A percentile compares a stretch with the other conserved stretches of the same genome.
Evolutionary conservation across 306 rosid genomes (phyloP).

Genomic region (Pachyrhizus erosus): DNA sequence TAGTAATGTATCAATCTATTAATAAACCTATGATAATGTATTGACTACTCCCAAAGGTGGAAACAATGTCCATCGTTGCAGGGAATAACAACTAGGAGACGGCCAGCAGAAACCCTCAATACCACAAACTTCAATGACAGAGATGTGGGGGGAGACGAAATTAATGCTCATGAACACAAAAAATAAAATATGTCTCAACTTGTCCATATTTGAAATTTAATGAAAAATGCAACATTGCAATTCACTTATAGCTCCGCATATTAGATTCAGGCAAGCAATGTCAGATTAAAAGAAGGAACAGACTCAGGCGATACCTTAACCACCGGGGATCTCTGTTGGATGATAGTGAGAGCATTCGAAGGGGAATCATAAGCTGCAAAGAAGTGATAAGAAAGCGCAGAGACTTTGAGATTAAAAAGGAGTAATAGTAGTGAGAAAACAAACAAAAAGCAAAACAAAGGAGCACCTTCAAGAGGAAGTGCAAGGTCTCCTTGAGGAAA

Average conservation of each 20-base stretch:
- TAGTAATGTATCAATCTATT: not conserved
- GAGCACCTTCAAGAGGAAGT: conserved; percentile 88
- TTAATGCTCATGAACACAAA: not conserved
- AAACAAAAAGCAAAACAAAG: conserved; percentile 11
- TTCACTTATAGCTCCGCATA: not conserved
- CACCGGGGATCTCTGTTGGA: conserved; percentile 95
- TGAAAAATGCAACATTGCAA: not conserved
- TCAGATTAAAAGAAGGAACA: not conserved
- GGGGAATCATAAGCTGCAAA: conserved; percentile 81
- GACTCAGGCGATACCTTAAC: conserved; percentile 50
- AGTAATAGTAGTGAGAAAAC: not conserved
- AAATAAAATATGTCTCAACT: not conserved
- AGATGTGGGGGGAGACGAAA: no score
- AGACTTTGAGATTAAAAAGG: not conserved
- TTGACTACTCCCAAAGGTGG: conserved; percentile 7
- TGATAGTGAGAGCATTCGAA: conserved; percentile 60
- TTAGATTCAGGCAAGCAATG: conserved; percentile 10
- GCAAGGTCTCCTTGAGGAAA: conserved; percentile 81
- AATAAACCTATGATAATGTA: conserved; percentile 12
- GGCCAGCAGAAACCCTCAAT: not conserved
- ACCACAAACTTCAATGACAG: conserved; percentile 13
- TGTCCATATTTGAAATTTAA: not conserved
- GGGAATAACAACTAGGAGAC: not conserved
- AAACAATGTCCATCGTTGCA: not conserved
- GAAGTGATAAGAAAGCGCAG: not conserved